A percentile compares a stretch with the other conserved stretches of the same genome.
Conservation (phyloP, 1,139 yeast species). For the Arxiozyma slooffiae region DNA sequence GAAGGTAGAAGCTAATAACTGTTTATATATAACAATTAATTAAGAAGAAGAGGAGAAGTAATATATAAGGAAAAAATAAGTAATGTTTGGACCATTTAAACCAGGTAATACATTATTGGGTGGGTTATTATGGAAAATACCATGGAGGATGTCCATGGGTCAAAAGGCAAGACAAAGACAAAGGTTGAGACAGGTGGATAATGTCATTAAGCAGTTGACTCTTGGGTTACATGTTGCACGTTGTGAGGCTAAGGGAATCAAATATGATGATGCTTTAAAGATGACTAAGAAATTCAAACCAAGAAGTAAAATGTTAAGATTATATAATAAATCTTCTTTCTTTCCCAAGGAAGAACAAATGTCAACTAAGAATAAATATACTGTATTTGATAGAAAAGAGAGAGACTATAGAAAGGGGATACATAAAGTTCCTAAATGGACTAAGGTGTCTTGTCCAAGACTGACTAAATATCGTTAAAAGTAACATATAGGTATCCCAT, state of each 20-base stretch:
- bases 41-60: neutral
- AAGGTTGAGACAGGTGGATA: slow-evolving; percentile 73
- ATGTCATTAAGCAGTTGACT: slow-evolving; percentile 61
- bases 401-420: slow-evolving; percentile 79
- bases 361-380: slow-evolving; percentile 75
- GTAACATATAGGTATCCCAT: neutral
- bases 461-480: slow-evolving; percentile 66
- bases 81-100: slow-evolving; percentile 78
- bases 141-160: slow-evolving; percentile 66
- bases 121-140: slow-evolving; percentile 78
- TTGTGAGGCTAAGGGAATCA: slow-evolving; percentile 40
- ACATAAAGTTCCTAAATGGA: slow-evolving; percentile 85
- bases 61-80: neutral
- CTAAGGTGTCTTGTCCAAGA: slow-evolving; percentile 69
- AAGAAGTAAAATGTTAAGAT: slow-evolving; percentile 20
- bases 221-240: slow-evolving; percentile 42
- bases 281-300: slow-evolving; percentile 17
- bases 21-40: neutral
- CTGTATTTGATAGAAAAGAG: slow-evolving; percentile 68
- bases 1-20: neutral
- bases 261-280: slow-evolving; percentile 44
- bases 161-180: slow-evolving; percentile 80
- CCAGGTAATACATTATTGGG: slow-evolving; percentile 55
- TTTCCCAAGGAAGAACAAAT: slow-evolving; percentile 77
- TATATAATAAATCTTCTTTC: slow-evolving; percentile 28